Conservation (phyloP, 192 early-diverging fungal species). For the Phlyctochytrium planicorne region DNA sequence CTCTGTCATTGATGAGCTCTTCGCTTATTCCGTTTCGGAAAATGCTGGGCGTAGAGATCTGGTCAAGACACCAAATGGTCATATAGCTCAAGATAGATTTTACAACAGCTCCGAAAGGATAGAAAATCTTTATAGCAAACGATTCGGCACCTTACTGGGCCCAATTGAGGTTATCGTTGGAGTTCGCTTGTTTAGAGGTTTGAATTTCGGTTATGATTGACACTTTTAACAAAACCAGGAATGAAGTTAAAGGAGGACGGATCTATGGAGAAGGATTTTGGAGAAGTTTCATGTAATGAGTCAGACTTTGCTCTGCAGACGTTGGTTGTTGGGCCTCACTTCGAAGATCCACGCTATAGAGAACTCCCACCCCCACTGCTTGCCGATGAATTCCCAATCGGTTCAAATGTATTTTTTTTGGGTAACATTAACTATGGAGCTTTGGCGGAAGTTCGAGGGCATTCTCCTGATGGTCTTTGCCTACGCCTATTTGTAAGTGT, state of each 20-base stretch:
- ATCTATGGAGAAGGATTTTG: conserved; percentile 71
- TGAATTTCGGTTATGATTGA: conserved; percentile 4
- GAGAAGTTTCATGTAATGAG: conserved; percentile 39
- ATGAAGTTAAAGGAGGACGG: conserved; percentile 68
- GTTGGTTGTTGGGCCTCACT: conserved; percentile 49
- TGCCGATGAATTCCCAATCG: conserved; percentile 69
- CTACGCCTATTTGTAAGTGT: neutral
- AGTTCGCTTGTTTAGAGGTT: conserved; percentile 61
- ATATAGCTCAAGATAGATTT: conserved; percentile 52
- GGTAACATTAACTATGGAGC: conserved; percentile 72
- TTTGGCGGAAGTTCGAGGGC: conserved; percentile 62
- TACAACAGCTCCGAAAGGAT: conserved; percentile 55
- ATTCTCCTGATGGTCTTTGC: neutral
- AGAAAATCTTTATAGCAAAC: conserved; percentile 66
- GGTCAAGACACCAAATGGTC: conserved; percentile 41
- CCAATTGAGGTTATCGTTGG: conserved; percentile 60
- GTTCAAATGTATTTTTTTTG: conserved; percentile 77
- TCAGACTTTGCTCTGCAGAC: conserved; percentile 58
- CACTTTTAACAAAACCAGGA: conserved; percentile 11
- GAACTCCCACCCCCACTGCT: conserved; percentile 71
- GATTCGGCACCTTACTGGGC: conserved; percentile 70
- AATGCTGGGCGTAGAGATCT: conserved; percentile 8
- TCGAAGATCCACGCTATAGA: conserved; percentile 69
- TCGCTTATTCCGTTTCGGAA: conserved; percentile 54
- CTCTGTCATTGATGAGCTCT: conserved; percentile 69